Evolutionary conservation across 805 yeast genomes (phyloP), one percentile per base, ranked within the genome.

Genomic region (Alloascoidea hylecoeti): DNA sequence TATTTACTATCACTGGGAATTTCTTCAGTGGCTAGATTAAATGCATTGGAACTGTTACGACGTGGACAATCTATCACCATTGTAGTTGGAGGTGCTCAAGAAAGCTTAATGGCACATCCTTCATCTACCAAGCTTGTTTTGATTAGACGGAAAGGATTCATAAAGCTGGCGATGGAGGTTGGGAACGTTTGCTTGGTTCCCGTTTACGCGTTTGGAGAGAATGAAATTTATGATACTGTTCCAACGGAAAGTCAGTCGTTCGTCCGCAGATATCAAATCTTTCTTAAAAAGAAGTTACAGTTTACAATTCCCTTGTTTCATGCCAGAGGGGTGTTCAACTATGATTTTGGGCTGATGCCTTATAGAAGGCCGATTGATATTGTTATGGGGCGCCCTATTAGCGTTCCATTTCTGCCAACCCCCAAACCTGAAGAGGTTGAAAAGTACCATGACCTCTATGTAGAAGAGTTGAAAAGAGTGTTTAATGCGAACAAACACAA

Each of bases 31-130:
- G 73, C 86, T 0, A 78, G 75, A 39, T 63, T 61, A 35, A 85
- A 88, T 45, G 80, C 92, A 35, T 58, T 70, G 43, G 66, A 76
- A 17, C 63, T 84, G 17, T 64, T 92, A 36, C 53, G 58, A 37
- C 69, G 74, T 41, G 74, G 78, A 45, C 77, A 73, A 47, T 81
- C 94, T 2, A 79, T 88, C 9, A 81, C 89, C 44, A 77, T 92
- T 41, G 97, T 92, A 1, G 77, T 92, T 16, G 98, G 98, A 2
- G 98, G 98, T 0, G 97, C 97, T 0, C 81, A 85, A 42, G 98
- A 92, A 50, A 75, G 94, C 1, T 61, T 92, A 28, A 54, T 83
- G 17, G 72, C 83, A 4, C 62, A 64, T 39, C 76, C 80, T 0
- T 72, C 74, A 5, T 52, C 57, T 1, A 69, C 74, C 46, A 79